phyloP scores from a whole-genome alignment of 2,329 filamentous ascomycete species.

The Fusarium scirpi region DNA sequence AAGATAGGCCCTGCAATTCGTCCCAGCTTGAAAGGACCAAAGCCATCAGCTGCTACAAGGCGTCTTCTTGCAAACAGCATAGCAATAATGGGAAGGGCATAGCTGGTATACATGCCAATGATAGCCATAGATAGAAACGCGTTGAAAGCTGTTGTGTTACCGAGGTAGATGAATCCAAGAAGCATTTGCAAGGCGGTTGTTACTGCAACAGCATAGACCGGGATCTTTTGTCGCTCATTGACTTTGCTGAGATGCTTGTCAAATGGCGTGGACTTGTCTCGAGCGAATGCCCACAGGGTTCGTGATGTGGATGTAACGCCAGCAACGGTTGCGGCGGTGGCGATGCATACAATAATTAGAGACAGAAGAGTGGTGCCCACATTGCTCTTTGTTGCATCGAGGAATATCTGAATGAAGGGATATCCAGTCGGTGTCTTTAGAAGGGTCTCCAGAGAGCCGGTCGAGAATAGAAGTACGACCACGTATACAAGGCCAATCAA shows the following conservation, averaged over 20 bases:
- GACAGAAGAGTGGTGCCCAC: constrained; percentile 49
- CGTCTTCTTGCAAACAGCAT: constrained; percentile 55
- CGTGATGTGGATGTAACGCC: constrained; percentile 53
- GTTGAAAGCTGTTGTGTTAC: constrained; percentile 57
- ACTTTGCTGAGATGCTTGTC: constrained; percentile 53
- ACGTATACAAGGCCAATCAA: constrained; percentile 58
- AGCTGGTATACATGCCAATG: constrained; percentile 58
- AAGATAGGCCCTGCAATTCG: constrained; percentile 48
- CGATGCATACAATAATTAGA: constrained; percentile 45
- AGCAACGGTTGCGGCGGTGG: constrained; percentile 48
- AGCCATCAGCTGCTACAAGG: constrained; percentile 27
- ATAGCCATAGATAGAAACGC: constrained; percentile 57
- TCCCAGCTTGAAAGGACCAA: constrained; percentile 50
- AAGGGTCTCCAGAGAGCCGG: constrained; percentile 54
- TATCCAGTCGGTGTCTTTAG: constrained; percentile 57
- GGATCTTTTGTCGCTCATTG: constrained; percentile 49
- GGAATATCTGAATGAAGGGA: constrained; percentile 57
- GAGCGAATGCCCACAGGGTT: constrained; percentile 56
- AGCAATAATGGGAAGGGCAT: constrained; percentile 54
- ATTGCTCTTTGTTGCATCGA: constrained; percentile 46
- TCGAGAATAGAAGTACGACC: constrained; percentile 58
- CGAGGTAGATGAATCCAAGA: constrained; percentile 56
- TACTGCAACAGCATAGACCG: constrained; percentile 47
- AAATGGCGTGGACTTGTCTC: constrained; percentile 54
- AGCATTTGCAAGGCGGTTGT: constrained; percentile 47